These are phyloP conservation scores for Mangifera indica DNA, from an alignment of 345 rosid genomes.

Conservation along the genomic window DNA sequence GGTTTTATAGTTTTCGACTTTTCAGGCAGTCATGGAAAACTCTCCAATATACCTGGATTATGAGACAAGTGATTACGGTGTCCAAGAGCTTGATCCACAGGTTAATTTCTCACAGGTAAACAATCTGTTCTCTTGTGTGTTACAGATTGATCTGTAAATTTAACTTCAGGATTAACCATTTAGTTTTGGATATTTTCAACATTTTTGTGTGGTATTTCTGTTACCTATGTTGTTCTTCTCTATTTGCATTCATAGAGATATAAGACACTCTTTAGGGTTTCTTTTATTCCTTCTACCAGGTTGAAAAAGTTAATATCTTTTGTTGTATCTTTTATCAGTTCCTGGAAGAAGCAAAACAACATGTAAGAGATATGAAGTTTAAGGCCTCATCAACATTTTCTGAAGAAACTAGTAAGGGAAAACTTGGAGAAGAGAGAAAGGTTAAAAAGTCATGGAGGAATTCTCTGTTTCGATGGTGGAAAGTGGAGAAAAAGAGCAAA, in stretches of 20 bases:
- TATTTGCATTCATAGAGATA: background rate
- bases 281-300: background rate
- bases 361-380: constrained; percentile 26
- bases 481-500: constrained; percentile 39
- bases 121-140: background rate
- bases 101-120: constrained; percentile 48
- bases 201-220: background rate
- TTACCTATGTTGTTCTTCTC: background rate
- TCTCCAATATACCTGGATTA: constrained; percentile 23
- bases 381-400: constrained; percentile 17
- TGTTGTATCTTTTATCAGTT: constrained; percentile 36
- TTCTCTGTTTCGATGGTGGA: constrained; percentile 53
- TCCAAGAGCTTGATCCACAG: constrained; percentile 43
- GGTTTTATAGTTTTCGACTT: constrained; percentile 9
- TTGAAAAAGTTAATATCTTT: background rate
- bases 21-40: constrained; percentile 32
- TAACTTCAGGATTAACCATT: too few species aligned
- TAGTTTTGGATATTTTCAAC: background rate
- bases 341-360: constrained; percentile 57
- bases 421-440: constrained; percentile 29
- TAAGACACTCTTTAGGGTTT: background rate
- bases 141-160: background rate
- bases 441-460: constrained; percentile 51
- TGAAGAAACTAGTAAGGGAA: constrained; percentile 24
- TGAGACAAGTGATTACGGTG: constrained; percentile 40